These are phyloP conservation scores for Arabis hirsuta DNA, from an alignment of 345 rosid genomes.

Conservation along the genomic window DNA sequence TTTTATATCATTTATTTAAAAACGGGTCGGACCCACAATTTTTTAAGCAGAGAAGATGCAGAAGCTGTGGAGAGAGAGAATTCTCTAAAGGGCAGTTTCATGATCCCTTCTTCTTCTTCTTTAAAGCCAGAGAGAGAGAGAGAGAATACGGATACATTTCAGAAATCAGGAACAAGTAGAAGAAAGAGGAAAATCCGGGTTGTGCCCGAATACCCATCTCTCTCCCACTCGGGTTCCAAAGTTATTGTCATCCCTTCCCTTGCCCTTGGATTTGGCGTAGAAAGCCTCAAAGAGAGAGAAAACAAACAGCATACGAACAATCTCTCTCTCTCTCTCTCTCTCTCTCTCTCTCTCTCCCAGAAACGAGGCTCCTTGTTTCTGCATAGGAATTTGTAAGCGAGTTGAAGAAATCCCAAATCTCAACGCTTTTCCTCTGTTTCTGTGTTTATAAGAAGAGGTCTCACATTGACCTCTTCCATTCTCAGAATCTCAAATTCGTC, in stretches of 20 bases:
- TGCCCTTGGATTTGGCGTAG: slow-evolving; percentile 34
- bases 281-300: slow-evolving; percentile 27
- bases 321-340: slow-evolving; percentile 21
- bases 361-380: slow-evolving; percentile 39
- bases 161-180: slow-evolving; percentile 29
- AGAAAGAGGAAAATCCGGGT: slow-evolving; percentile 45
- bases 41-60: slow-evolving; percentile 14
- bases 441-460: slow-evolving; percentile 25
- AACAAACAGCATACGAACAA: slow-evolving; percentile 29
- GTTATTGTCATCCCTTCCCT: slow-evolving; percentile 17
- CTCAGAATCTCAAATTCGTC: slow-evolving; percentile 54
- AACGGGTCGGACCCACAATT: slow-evolving; percentile 41
- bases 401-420: neutral
- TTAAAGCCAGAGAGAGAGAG: slow-evolving; percentile 9
- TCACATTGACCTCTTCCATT: slow-evolving; percentile 64
- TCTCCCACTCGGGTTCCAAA: slow-evolving; percentile 30
- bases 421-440: neutral
- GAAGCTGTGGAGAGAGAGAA: slow-evolving; percentile 39
- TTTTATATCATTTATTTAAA: neutral
- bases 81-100: slow-evolving; percentile 27
- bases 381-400: slow-evolving; percentile 1
- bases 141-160: slow-evolving; percentile 25
- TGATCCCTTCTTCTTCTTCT: slow-evolving; percentile 28
- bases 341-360: slow-evolving; percentile 31
- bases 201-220: slow-evolving; percentile 46